Conservation (phyloP, 345 rosid species). For the Hevea brasiliensis region DNA sequence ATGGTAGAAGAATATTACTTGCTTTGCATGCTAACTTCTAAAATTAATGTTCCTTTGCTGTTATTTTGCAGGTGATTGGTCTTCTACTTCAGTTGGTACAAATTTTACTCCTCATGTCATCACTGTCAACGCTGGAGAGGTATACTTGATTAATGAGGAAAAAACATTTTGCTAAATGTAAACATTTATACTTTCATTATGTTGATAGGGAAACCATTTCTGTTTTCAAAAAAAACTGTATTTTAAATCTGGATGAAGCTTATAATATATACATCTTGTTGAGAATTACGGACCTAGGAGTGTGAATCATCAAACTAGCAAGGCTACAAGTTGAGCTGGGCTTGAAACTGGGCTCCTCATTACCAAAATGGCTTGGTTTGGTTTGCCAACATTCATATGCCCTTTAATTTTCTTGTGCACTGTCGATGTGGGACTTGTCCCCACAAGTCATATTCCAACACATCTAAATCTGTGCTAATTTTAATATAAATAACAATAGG, state of each 20-base stretch:
- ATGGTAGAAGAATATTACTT: background rate
- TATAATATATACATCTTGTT: background rate
- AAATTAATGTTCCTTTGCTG: constrained; percentile 20
- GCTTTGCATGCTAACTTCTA: constrained; percentile 10
- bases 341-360: too few species aligned
- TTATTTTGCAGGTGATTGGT: constrained; percentile 49
- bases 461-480: background rate
- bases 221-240: background rate
- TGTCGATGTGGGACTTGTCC: too few species aligned
- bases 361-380: too few species aligned
- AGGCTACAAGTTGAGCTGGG: too few species aligned
- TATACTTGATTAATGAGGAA: constrained; percentile 25
- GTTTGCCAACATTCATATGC: too few species aligned
- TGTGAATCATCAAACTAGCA: too few species aligned
- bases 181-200: background rate
- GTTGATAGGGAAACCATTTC: background rate
- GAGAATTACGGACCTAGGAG: too few species aligned
- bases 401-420: too few species aligned
- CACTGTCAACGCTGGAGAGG: constrained; percentile 81
- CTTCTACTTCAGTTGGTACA: constrained; percentile 55
- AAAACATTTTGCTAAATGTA: background rate
- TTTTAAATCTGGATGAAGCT: background rate
- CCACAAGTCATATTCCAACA: too few species aligned
- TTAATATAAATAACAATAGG: background rate
- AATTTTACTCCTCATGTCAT: constrained; percentile 76